Base-by-base conservation (phyloP, 1,284 basidiomycete species). In the Macrocybe sp. region DNA sequence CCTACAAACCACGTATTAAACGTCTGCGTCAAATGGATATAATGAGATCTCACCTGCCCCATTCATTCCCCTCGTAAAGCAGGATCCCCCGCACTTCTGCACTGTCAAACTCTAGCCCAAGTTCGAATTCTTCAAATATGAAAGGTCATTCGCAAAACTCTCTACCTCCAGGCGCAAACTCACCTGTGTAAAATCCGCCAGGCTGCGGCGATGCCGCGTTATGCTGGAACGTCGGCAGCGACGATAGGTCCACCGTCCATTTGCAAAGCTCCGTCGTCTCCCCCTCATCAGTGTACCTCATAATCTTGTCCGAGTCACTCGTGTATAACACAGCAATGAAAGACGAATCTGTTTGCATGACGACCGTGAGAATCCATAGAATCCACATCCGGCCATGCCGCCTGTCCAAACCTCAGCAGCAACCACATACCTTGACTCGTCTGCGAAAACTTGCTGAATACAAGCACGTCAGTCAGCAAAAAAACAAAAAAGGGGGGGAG, bases 201-300 rank as follows among this genome's bases (percentile, higher is more conserved):
- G 68, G 62, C 41, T 74, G 70, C 16, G 79, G 71, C 46, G 70
- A 59, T 22, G 64, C 68, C 39, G 83, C 81, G 54, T 83, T 82
- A 52, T 81, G 78, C 61, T 79, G 80, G 70, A 89, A 92, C 38
- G 79, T 81, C 30, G 88, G 88, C 49, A 92, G 64, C 28, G 82
- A 76, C 39, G 79, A 78, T 44, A 92, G 72, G 64, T 92, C 85
- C 38, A 91, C 88, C 6, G 83, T 88, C 89, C 89, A 92, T 66
- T 87, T 84, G 69, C 89, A 92, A 46, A 92, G 68, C 59, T 89
- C 87, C 44, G 62, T 69, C 9, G 79, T 83, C 58, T 85, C 85
- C 10, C 84, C 85, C 69, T 91, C 88, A 60, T 91, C 89, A 4
- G 83, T 86, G 59, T 88, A 90, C 49, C 88, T 73, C 82, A 89